A percentile compares a stretch with the other conserved stretches of the same genome.
Conservation (phyloP, 805 yeast species). For the Yamadazyma insecticola region DNA sequence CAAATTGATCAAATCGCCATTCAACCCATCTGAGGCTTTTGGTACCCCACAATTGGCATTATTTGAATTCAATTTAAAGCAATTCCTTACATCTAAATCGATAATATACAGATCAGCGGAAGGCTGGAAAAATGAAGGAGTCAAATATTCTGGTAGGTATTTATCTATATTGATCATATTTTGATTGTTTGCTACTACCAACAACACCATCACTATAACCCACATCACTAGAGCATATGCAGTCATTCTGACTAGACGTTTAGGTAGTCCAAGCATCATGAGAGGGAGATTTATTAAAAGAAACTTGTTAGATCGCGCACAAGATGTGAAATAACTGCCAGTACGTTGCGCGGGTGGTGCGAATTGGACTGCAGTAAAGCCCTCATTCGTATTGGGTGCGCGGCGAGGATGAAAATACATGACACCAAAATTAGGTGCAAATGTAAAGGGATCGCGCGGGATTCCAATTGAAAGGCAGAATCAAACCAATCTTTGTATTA, state of each 20-base stretch:
- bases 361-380: too few species aligned
- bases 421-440: too few species aligned
- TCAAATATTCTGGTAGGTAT: constrained; percentile 22
- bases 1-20: constrained; percentile 19
- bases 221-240: constrained; percentile 16
- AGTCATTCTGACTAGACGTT: constrained; percentile 25
- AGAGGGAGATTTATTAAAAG: neutral
- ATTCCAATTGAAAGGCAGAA: too few species aligned
- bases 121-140: constrained; percentile 40
- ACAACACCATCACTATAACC: constrained; percentile 15
- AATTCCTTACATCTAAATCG: constrained; percentile 37
- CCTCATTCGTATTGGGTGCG: too few species aligned
- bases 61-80: constrained; percentile 18
- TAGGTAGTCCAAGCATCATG: constrained; percentile 20
- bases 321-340: too few species aligned
- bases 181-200: constrained; percentile 36
- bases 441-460: too few species aligned
- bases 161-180: constrained; percentile 23
- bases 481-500: too few species aligned
- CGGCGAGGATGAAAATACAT: too few species aligned
- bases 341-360: too few species aligned
- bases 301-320: too few species aligned
- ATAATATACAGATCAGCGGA: constrained; percentile 32
- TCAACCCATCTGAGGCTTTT: constrained; percentile 13
- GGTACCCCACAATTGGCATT: constrained; percentile 25